Base-by-base conservation (phyloP, 1,284 basidiomycete species). In the Paramarasmius palmivorus region DNA sequence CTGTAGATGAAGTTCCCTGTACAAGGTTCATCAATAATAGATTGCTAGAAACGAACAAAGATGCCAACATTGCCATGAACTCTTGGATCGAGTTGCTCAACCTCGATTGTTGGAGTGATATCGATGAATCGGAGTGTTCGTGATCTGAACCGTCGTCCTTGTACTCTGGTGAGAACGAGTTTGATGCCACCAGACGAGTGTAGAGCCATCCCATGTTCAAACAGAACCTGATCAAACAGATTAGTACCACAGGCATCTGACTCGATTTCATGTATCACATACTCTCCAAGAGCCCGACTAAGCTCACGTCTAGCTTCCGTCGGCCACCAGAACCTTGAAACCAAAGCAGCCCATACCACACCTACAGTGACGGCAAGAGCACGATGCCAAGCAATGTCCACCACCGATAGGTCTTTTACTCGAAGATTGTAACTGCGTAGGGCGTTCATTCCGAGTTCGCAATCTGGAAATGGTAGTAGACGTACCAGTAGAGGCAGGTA, bases 301-400 rank as follows among this genome's bases (percentile, higher is more conserved):
- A 99, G 76, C 70, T 98, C 95, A 26, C 90, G 77, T 50, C 95
- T 76, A 0, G 95, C 95, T 65, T 97, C 95, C 19, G 92, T 84
- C 1, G 96, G 95, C 95, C 95, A 98, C 86, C 95, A 93, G 59
- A 90, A 88, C 45, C 92, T 79, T 5, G 92, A 95, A 12, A 98
- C 85, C 25, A 97, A 70, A 2, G 87, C 83, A 0, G 94, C 95
- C 90, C 92, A 98, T 1, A 95, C 68, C 0, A 96, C 93, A 14
- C 95, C 95, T 5, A 84, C 79, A 0, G 83, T 88, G n/a, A 99
- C 95, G 20, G 93, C 82, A 3, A 88, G 65, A 0, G 88, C 88
- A 50, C 95, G 87, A 62, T 87, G 82, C 41, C 82, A 75, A 0
- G 93, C 95, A 46, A 97, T 84, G 37, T 83, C 72, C 34, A 86